Conservation (phyloP, 2,329 filamentous ascomycete species). For the Pseudocercospora ulei region DNA sequence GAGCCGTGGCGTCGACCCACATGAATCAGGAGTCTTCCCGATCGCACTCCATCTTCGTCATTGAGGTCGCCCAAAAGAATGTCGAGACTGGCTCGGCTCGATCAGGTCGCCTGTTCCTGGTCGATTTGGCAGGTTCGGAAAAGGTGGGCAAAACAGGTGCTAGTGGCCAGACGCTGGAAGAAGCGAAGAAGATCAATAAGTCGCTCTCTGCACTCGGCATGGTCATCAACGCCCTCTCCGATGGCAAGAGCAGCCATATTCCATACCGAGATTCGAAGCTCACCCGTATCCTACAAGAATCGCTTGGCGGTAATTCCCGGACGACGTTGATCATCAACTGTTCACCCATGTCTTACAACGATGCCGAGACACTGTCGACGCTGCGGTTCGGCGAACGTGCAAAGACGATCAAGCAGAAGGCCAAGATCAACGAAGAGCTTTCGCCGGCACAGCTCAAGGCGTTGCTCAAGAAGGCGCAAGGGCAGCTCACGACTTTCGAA, state of each 20-base stretch:
- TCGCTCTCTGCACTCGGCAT: slow-evolving; percentile 95
- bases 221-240: slow-evolving; percentile 96
- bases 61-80: slow-evolving; percentile 96
- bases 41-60: slow-evolving; percentile 95
- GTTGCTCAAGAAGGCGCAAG: slow-evolving; percentile 83
- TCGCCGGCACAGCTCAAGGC: slow-evolving; percentile 91
- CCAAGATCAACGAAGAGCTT: slow-evolving; percentile 97
- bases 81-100: slow-evolving; percentile 92
- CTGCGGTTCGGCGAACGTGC: slow-evolving; percentile 90
- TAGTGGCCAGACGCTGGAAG: slow-evolving; percentile 90
- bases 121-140: slow-evolving; percentile 95
- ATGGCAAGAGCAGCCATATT: slow-evolving; percentile 91
- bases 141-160: slow-evolving; percentile 98
- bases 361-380: slow-evolving; percentile 84
- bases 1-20: slow-evolving; percentile 92
- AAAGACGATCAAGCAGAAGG: slow-evolving; percentile 99
- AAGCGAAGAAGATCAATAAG: slow-evolving; percentile 99
- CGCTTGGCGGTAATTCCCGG: slow-evolving; percentile 89
- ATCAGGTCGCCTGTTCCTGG: slow-evolving; percentile 91
- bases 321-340: slow-evolving; percentile 99
- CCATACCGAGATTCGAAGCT: slow-evolving; percentile 97
- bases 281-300: slow-evolving; percentile 93
- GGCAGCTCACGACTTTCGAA: slow-evolving; percentile 79
- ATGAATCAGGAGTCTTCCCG: slow-evolving; percentile 99
- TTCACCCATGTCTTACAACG: slow-evolving; percentile 97